A percentile compares a stretch with the other conserved stretches of the same genome.
These are phyloP conservation scores for Oropetium thomaeum DNA, from an alignment of 176 grass and related monocot species.

Conservation along the genomic window DNA sequence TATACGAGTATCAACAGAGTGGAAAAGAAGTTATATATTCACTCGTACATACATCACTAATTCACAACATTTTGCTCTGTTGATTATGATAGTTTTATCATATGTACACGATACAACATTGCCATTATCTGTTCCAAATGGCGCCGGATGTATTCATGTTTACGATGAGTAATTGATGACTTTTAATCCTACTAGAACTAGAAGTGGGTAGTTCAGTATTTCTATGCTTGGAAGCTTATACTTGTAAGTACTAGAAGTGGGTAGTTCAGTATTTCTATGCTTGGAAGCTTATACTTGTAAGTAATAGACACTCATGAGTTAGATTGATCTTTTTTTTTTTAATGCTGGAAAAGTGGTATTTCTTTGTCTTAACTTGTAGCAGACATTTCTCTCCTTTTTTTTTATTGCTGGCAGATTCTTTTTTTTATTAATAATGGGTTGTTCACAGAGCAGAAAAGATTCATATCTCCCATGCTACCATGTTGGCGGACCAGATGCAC, in stretches of 20 bases:
- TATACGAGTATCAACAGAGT: neutral
- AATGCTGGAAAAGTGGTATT: too few relatives aligned
- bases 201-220: too few relatives aligned
- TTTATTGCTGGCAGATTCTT: neutral
- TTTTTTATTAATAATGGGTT: neutral
- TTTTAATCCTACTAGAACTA: too few relatives aligned
- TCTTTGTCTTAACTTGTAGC: too few relatives aligned
- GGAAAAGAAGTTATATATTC: neutral
- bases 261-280: too few relatives aligned
- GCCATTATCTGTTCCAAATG: neutral
- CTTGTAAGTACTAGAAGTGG: too few relatives aligned
- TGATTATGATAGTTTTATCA: neutral
- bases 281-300: too few relatives aligned
- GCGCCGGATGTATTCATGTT: too few relatives aligned
- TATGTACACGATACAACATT: neutral
- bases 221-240: too few relatives aligned
- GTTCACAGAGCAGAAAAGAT: neutral
- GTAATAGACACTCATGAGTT: too few relatives aligned
- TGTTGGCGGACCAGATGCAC: slow-evolving; percentile 33
- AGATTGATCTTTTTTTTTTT: too few relatives aligned
- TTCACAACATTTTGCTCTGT: neutral
- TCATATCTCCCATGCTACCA: slow-evolving; percentile 28
- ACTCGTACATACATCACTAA: neutral
- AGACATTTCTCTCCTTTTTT: neutral
- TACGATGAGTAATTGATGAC: too few relatives aligned